These are phyloP conservation scores for Conoideocrella luteorostrata DNA, from an alignment of 2,329 filamentous ascomycete species.

Conservation along the genomic window DNA sequence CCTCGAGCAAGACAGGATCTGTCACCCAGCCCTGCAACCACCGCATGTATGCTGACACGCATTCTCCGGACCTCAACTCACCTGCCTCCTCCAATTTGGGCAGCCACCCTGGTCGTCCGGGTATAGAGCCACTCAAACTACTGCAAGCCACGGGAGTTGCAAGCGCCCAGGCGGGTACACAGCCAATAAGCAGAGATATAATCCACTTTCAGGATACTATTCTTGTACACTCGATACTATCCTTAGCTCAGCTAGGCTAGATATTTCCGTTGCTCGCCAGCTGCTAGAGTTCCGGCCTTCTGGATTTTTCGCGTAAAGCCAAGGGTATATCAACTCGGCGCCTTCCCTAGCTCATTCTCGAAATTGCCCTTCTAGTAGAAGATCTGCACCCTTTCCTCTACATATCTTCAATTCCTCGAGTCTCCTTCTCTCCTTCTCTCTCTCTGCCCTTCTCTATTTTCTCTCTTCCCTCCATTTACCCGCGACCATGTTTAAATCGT, in stretches of 20 bases:
- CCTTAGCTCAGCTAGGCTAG: no score
- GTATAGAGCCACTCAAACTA: slow-evolving; percentile 14
- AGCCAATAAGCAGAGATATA: slow-evolving; percentile 9
- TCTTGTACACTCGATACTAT: slow-evolving; percentile 8
- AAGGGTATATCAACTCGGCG: slow-evolving; percentile 10
- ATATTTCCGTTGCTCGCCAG: not conserved
- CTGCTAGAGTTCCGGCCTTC: not conserved
- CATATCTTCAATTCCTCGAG: slow-evolving; percentile 5
- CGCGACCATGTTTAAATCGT: slow-evolving; percentile 26
- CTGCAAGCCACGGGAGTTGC: slow-evolving; percentile 15
- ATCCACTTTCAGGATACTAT: slow-evolving; percentile 11
- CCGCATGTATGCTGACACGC: no score
- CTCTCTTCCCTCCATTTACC: not conserved
- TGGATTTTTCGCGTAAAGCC: not conserved
- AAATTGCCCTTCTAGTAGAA: slow-evolving; percentile 3
- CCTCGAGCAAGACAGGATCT: no score
- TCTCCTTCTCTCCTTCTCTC: not conserved
- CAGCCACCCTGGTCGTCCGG: not conserved
- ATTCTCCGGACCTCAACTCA: not conserved
- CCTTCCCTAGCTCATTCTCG: slow-evolving; percentile 5
- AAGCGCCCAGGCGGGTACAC: slow-evolving; percentile 19
- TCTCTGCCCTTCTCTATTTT: no score
- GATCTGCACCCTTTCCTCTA: no score
- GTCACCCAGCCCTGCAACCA: no score
- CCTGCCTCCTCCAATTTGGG: not conserved